Evolutionary conservation across 371 early-diverging fungal genomes (phyloP).

Genomic region (Zychaea mexicana): DNA sequence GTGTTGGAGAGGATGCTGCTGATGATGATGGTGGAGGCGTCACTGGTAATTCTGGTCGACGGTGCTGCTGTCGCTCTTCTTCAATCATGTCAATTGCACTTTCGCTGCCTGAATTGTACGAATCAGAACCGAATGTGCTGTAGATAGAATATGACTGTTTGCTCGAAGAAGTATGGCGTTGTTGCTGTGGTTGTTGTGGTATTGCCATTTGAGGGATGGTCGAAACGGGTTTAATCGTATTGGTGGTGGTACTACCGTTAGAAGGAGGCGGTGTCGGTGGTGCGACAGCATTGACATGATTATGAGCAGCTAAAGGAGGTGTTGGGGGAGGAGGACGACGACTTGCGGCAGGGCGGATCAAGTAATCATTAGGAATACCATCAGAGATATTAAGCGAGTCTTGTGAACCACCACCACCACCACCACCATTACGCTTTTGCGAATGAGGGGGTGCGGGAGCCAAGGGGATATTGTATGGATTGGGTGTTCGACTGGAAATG

Average conservation of each 20-base stretch:
- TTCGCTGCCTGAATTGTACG: constrained; percentile 11
- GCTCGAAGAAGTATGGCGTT: neutral
- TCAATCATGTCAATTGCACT: neutral
- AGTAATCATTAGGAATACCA: constrained; percentile 5
- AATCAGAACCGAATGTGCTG: constrained; percentile 37
- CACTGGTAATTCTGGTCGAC: neutral
- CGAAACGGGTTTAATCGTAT: too few relatives aligned
- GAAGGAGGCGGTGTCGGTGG: neutral
- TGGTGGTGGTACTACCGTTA: neutral
- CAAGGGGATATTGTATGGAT: constrained; percentile 25
- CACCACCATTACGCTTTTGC: constrained; percentile 1
- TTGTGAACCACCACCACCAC: neutral
- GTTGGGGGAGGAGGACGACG: neutral
- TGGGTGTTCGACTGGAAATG: constrained; percentile 17
- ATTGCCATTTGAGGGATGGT: neutral
- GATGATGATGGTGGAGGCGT: neutral
- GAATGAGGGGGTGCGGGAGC: constrained; percentile 21
- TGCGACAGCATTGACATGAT: neutral
- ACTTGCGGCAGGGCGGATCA: neutral
- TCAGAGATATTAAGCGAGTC: neutral
- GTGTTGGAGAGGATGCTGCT: neutral
- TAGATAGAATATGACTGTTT: constrained; percentile 30
- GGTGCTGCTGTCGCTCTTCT: constrained; percentile 3
- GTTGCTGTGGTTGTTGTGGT: neutral
- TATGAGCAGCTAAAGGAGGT: neutral